Percentiles rank a stretch among this genome's conserved stretches.
Evolutionary conservation across 495 filamentous ascomycete genomes (phyloP).

Genomic region (Aspergillus carlsbadensis): DNA sequence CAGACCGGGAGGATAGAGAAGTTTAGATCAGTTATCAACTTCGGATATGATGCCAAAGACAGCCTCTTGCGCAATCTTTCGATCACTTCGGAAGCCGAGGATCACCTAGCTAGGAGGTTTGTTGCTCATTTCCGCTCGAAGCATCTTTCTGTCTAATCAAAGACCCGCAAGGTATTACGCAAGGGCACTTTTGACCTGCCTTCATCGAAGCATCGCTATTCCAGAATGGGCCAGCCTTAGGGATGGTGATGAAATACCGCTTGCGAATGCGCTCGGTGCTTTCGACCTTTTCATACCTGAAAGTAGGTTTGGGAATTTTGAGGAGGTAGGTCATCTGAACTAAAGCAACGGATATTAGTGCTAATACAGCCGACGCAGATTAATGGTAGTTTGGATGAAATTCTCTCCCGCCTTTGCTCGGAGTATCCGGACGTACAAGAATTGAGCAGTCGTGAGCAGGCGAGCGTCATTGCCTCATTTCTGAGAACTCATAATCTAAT

Average conservation of each 20-base stretch:
- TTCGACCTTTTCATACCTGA: constrained; percentile 87
- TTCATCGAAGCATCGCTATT: constrained; percentile 80
- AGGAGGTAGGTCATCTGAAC: constrained; percentile 54
- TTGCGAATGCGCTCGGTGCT: constrained; percentile 74
- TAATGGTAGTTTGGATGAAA: constrained; percentile 56
- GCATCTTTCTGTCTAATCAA: constrained; percentile 2
- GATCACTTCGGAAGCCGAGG: constrained; percentile 58
- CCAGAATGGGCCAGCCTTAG: constrained; percentile 66
- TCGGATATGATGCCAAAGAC: constrained; percentile 89
- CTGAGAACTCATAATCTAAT: constrained; percentile 63
- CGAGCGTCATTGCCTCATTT: constrained; percentile 63
- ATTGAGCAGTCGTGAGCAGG: constrained; percentile 61
- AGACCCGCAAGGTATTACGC: constrained; percentile 64
- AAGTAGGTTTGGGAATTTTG: constrained; percentile 65
- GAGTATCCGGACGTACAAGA: constrained; percentile 49
- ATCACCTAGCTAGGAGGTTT: constrained; percentile 80
- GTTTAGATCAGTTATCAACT: constrained; percentile 62
- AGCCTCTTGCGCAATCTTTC: constrained; percentile 65
- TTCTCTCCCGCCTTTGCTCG: constrained; percentile 53
- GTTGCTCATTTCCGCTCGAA: constrained; percentile 18
- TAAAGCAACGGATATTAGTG: not conserved
- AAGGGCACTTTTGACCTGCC: constrained; percentile 65
- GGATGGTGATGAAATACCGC: constrained; percentile 49
- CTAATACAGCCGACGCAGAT: constrained; percentile 46
- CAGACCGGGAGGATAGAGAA: constrained; percentile 68